Evolutionary conservation across 2,329 filamentous ascomycete genomes (phyloP), one percentile per base, ranked within the genome.

Genomic region (Coniella vitis): DNA sequence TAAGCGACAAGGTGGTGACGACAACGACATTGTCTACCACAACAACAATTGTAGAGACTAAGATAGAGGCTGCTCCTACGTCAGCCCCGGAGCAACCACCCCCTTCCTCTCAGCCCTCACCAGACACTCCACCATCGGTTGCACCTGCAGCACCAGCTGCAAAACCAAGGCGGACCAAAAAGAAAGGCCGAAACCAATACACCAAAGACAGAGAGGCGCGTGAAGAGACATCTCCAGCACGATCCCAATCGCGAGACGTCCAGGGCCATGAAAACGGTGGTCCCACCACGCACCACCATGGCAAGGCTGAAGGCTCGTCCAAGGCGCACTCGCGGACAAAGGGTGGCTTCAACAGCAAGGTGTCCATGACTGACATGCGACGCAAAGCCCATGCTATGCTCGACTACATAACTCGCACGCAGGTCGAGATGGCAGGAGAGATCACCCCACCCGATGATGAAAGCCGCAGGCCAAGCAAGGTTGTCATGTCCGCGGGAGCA

Each of bases 341-440:
- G 58, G 65, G 70, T 49, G 71, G 73, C 43, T 78, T 76, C 64
- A 74, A 73, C 55, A 82, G 77, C 56, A 89, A 87, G 63, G 79
- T 90, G 49, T 90, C 83, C 22, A 87, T 94, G 83, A 84, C 84
- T 52, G 90, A 95, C 61, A 90, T 95, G 81, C 88, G 87, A 67
- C 81, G 87, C 55, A 84, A 89, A 9, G 88, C 90, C 5, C 80
- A 86, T 4, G 86, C 80, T 17, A 94, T 96, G 62, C 76, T 95
- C 51, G 89, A 93, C 57, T 96, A 91, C 61, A 95, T 96, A 55
- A 84, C 86, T 4, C 82, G 88, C 56, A 91, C 89, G 49, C 90
- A 96, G 64, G 75, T 95, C 7, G 90, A 96, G 60, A 78, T 95
- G 67, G 89, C 87, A 2, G 81, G 79, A 25, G 84, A 83, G 53